Conservation (phyloP, 139 green algal genomes). For the Zygnema cylindricum region DNA sequence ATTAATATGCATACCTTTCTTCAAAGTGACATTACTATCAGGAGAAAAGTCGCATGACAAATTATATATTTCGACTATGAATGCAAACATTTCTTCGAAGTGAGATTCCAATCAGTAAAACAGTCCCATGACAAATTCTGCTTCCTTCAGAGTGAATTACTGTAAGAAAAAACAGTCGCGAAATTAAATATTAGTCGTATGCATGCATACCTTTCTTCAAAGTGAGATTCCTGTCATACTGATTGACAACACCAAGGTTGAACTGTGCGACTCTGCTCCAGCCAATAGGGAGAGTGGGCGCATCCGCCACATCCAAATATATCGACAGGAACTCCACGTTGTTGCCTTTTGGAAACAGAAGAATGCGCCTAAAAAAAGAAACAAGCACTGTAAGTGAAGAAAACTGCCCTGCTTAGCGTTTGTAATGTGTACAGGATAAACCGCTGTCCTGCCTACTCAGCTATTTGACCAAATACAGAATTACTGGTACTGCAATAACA, state of each 20-base stretch:
- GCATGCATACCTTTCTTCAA: conserved; percentile 75
- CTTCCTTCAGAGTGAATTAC: not conserved
- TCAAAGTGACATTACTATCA: conserved; percentile 62
- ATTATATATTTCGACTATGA: too few relatives aligned
- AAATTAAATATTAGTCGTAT: too few relatives aligned
- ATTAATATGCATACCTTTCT: conserved; percentile 76
- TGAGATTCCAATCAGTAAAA: not conserved
- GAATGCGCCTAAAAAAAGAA: conserved; percentile 41
- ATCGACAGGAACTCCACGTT: conserved; percentile 60
- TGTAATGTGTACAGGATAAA: not conserved
- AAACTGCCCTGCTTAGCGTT: not conserved
- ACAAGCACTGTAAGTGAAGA: not conserved
- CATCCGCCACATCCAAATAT: conserved; percentile 65
- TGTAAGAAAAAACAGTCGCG: too few relatives aligned
- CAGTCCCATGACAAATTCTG: conserved; percentile 1
- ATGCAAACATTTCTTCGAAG: not conserved
- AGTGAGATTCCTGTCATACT: conserved; percentile 62
- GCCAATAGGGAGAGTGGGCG: conserved; percentile 49
- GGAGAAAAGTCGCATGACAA: not conserved
- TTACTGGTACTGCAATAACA: too few relatives aligned
- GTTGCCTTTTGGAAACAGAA: conserved; percentile 69
- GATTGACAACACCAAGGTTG: conserved; percentile 80
- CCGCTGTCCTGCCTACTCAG: too few relatives aligned
- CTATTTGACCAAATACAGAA: too few relatives aligned
- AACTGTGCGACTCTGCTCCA: conserved; percentile 80